phyloP scores from a whole-genome alignment of 208 protist genomes.

The Acanthamoeba divionensis region DNA sequence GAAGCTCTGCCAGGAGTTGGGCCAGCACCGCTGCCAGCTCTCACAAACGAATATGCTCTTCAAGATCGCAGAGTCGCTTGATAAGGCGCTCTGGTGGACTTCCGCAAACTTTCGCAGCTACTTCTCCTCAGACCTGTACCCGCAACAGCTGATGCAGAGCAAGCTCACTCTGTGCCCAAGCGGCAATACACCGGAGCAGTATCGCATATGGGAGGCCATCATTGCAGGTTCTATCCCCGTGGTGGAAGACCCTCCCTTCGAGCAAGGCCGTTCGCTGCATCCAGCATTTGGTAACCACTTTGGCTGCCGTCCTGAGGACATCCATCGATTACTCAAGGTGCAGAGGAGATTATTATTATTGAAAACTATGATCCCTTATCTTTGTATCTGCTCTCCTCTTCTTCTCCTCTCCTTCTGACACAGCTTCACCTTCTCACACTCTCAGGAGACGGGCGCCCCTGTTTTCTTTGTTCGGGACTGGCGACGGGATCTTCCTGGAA shows the following conservation, averaged over 20 bases:
- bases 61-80: not conserved
- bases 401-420: too few relatives aligned
- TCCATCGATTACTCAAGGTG: not conserved
- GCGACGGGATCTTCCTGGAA: not conserved
- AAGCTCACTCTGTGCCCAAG: not conserved
- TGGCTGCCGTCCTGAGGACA: not conserved
- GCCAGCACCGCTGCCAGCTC: not conserved
- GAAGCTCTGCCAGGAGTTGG: not conserved
- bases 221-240: not conserved
- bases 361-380: too few relatives aligned
- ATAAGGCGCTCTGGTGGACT: not conserved
- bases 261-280: not conserved
- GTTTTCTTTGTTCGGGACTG: not conserved
- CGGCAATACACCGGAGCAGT: not conserved
- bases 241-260: not conserved
- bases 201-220: slow-evolving; percentile 13
- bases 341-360: too few relatives aligned
- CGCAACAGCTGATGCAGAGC: not conserved
- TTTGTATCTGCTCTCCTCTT: too few relatives aligned
- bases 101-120: not conserved
- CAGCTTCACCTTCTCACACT: too few relatives aligned
- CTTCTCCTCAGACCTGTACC: not conserved
- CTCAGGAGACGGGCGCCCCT: not conserved
- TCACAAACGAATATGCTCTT: not conserved
- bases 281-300: not conserved